Percentiles rank a stretch among this genome's conserved stretches.
phyloP scores from a whole-genome alignment of 139 green algal species.

The Tetratostichococcus sp. region DNA sequence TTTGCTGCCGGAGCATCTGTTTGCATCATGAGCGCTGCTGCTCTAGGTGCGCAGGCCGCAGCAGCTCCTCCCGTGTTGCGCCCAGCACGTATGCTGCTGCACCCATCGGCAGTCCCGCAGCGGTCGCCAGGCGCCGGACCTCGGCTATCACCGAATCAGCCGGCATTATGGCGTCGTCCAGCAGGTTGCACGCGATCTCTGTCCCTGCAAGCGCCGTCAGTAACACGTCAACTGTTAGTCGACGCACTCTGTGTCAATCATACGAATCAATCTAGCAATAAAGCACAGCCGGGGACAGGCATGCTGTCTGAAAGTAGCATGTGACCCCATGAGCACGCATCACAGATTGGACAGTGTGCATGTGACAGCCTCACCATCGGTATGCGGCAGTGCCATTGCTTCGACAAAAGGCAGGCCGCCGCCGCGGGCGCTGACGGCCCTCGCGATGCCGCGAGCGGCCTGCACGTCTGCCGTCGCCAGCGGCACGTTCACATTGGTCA shows the following conservation, averaged over 20 bases:
- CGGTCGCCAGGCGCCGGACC: slow-evolving; percentile 17
- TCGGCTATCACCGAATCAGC: slow-evolving; percentile 10
- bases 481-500: slow-evolving; percentile 82
- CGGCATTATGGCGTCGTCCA: slow-evolving; percentile 25
- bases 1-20: too few relatives aligned
- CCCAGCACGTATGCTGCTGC: slow-evolving; percentile 19
- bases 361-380: slow-evolving; percentile 4
- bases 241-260: too few relatives aligned
- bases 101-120: slow-evolving; percentile 15
- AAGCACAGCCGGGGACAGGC: too few relatives aligned
- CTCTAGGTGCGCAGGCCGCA: too few relatives aligned
- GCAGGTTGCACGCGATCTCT: slow-evolving; percentile 80
- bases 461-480: slow-evolving; percentile 30
- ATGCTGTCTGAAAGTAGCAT: too few relatives aligned
- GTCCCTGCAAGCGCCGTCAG: slow-evolving; percentile 11
- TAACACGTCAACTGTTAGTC: too few relatives aligned
- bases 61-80: slow-evolving; percentile 1
- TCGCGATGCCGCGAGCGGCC: slow-evolving; percentile 41
- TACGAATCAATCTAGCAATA: too few relatives aligned
- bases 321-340: too few relatives aligned
- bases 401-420: slow-evolving; percentile 63
- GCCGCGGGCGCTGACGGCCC: slow-evolving; percentile 55
- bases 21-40: too few relatives aligned
- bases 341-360: not conserved
- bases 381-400: slow-evolving; percentile 71